These are phyloP conservation scores for Taphrina wiesneri DNA, from an alignment of 1,139 yeast species.

Conservation along the genomic window DNA sequence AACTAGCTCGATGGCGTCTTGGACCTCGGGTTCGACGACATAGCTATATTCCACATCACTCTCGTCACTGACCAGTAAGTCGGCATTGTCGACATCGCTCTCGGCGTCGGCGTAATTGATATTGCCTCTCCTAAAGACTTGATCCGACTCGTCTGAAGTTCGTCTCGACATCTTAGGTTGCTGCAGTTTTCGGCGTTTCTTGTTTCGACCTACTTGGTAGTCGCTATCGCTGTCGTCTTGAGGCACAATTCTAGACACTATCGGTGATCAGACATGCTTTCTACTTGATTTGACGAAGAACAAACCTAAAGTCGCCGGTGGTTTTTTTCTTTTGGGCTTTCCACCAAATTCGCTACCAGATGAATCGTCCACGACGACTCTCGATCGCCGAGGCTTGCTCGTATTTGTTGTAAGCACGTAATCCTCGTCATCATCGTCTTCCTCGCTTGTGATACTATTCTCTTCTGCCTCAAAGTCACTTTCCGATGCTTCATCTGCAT, in stretches of 20 bases:
- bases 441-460: neutral
- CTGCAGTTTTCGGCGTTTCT: slow-evolving; percentile 17
- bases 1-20: slow-evolving; percentile 32
- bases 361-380: slow-evolving; percentile 12
- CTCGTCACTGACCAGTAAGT: slow-evolving; percentile 18
- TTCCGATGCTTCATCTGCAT: slow-evolving; percentile 8
- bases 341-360: slow-evolving; percentile 17
- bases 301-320: neutral
- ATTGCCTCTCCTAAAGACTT: slow-evolving; percentile 8
- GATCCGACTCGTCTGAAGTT: slow-evolving; percentile 12
- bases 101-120: slow-evolving; percentile 30
- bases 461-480: neutral
- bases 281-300: neutral
- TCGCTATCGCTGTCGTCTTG: slow-evolving; percentile 28
- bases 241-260: neutral
- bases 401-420: slow-evolving; percentile 12
- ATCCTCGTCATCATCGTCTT: slow-evolving; percentile 22
- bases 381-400: slow-evolving; percentile 1
- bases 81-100: slow-evolving; percentile 19
- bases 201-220: slow-evolving; percentile 14
- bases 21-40: slow-evolving; percentile 17
- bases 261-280: neutral
- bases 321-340: slow-evolving; percentile 2
- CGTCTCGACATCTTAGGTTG: slow-evolving; percentile 1
- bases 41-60: slow-evolving; percentile 22